Evolutionary conservation across 257 asterid genomes (phyloP), one percentile per base, ranked within the genome.

Genomic region (Plantago ovata): DNA sequence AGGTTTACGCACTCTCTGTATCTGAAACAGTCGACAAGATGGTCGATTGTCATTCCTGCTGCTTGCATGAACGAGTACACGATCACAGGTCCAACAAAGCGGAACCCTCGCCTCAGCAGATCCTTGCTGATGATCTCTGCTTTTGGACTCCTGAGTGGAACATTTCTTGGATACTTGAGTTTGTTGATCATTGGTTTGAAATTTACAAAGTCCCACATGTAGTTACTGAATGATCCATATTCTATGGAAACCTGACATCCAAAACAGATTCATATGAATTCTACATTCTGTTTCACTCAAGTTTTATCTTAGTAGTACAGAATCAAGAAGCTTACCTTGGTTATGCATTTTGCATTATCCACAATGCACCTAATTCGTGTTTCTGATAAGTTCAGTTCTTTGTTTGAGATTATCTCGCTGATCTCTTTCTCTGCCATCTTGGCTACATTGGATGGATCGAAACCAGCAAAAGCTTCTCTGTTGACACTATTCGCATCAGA

Each of bases 61-160:
- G 95, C 96, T 53, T 92, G 98, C 95, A 88, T 85, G 65, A 85
- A 84, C 23, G 98, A 88, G 45, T 85, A 81, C 21, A 92, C 85
- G 60, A 92, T 87, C 3, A 92, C 94, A 23, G 94, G 96, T 18
- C 98, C 96, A 59, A 92, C 95, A 19, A 83, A 79, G 9, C 96
- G 79, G 62, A 92, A 88, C 23, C 98, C 98, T 4, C 87, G 80
- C 53, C 85, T 78, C 69, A 78, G 14, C 44, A 92, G 16, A 66
- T 92, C 98, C 74, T 85, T 92, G 87, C 96, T 92, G 0, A 92
- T 81, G 24, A 63, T 64, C 75, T 92, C 96, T 21, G 98, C 90
- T 72, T 92, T 92, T 7, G 96, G 91, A 47, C 78, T 85, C 69
- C 88, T 83, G 71, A 92, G 21, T 4, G 96, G 96, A 5, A 92